Conservation (phyloP, 345 rosid genomes). For the Geranium rotundifolium region DNA sequence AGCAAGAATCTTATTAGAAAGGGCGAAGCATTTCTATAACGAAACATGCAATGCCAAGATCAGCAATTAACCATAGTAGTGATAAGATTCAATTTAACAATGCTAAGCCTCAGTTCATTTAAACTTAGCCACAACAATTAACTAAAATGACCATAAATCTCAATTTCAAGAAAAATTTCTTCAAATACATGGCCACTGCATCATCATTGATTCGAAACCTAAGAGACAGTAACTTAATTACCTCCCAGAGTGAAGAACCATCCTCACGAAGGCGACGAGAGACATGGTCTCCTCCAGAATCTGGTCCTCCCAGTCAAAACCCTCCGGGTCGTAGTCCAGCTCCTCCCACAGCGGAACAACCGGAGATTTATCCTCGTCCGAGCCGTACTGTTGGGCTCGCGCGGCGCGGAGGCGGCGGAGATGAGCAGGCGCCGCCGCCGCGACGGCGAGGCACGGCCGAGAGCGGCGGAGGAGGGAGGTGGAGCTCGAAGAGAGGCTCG, state of each 20-base stretch:
- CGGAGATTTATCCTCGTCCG: too few relatives aligned
- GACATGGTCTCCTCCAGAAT: slow-evolving; percentile 87
- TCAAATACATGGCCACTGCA: too few relatives aligned
- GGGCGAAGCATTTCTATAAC: too few relatives aligned
- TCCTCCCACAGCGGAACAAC: slow-evolving; percentile 41
- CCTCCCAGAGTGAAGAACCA: slow-evolving; percentile 86
- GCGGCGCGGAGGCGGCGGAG: slow-evolving; percentile 26
- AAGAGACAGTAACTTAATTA: slow-evolving; percentile 10
- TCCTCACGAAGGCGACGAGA: slow-evolving; percentile 76
- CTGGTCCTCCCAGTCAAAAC: slow-evolving; percentile 75
- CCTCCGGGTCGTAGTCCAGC: slow-evolving; percentile 29
- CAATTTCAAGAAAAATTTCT: too few relatives aligned
- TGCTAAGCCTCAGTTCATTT: too few relatives aligned
- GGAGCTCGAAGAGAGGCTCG: slow-evolving; percentile 17
- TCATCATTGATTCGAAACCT: background rate
- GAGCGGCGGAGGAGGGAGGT: slow-evolving; percentile 15
- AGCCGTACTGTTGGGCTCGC: slow-evolving; percentile 49
- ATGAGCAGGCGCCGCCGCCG: slow-evolving; percentile 9
- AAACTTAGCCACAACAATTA: too few relatives aligned
- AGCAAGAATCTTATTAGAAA: too few relatives aligned
- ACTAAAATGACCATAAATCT: too few relatives aligned
- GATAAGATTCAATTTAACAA: too few relatives aligned
- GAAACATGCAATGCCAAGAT: too few relatives aligned
- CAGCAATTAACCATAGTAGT: too few relatives aligned
- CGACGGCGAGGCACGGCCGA: slow-evolving; percentile 25